Percentiles rank a stretch among this genome's conserved stretches.
These are phyloP conservation scores for Apiotrichum porosum DNA, from an alignment of 1,284 basidiomycete species.

Conservation along the genomic window DNA sequence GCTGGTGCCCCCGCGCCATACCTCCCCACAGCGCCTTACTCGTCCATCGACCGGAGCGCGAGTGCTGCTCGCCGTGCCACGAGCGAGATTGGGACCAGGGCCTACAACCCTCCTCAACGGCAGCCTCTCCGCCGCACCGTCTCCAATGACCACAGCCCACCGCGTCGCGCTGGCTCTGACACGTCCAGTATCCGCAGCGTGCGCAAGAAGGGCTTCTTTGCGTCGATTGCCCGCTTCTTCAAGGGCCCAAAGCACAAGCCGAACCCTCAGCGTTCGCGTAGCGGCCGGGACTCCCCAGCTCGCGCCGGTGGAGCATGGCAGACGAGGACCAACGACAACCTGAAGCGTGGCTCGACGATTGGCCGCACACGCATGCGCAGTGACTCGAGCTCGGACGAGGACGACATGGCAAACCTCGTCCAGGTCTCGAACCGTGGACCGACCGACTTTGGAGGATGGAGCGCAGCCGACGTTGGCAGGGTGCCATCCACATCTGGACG, in stretches of 20 bases:
- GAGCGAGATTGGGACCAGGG: slow-evolving; percentile 34
- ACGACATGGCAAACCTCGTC: slow-evolving; percentile 33
- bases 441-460: slow-evolving; percentile 25
- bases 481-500: background rate
- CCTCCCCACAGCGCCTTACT: too few species aligned
- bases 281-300: slow-evolving; percentile 32
- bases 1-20: too few species aligned
- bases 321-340: slow-evolving; percentile 44
- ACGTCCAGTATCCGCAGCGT: slow-evolving; percentile 30
- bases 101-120: slow-evolving; percentile 1
- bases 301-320: slow-evolving; percentile 31
- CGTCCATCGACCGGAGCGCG: too few species aligned
- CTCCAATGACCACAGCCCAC: slow-evolving; percentile 26
- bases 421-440: slow-evolving; percentile 33
- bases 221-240: slow-evolving; percentile 42
- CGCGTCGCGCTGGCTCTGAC: slow-evolving; percentile 24
- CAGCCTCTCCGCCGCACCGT: slow-evolving; percentile 33
- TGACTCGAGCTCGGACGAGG: slow-evolving; percentile 41
- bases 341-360: slow-evolving; percentile 26
- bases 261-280: slow-evolving; percentile 8
- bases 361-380: slow-evolving; percentile 23
- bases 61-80: slow-evolving; percentile 31
- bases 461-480: slow-evolving; percentile 37
- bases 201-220: slow-evolving; percentile 42
- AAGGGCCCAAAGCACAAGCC: slow-evolving; percentile 16